Evolutionary conservation across 169 alveolate species (phyloP), one percentile per base, ranked within the genome.

Genomic region (Plasmodium ovale): DNA sequence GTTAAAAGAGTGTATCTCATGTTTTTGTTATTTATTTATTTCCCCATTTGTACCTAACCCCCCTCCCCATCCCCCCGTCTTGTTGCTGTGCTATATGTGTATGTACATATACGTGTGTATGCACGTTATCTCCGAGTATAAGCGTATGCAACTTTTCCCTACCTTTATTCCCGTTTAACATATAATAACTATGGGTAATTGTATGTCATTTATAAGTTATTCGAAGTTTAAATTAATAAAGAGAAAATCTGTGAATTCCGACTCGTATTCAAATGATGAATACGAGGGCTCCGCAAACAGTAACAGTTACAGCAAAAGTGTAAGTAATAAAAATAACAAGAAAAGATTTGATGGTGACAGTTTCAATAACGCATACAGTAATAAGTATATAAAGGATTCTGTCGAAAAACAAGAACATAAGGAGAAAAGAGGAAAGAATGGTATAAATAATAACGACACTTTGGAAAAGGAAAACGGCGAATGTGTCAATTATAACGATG

Each of bases 131-230:
- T n/a, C n/a, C n/a, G n/a, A n/a, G n/a, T n/a, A n/a, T n/a, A n/a
- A n/a, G 53, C 21, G 29, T 72, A 42, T 6, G 29, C 42, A 9
- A 19, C 31, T 3, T 62, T 62, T 62, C 47, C 19, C 2, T 16
- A 14, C 42, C 29, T 27, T 21, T 2, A 9, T n/a, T 14, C 37
- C n/a, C 6, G n/a, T 37, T n/a, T 2, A 29, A 29, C 23, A 69
- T 54, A 25, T 70, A 54, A 58, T 35, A 73, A 59, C 60, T 51
- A 73, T 73, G 87, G 87, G 87, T 33, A 73, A 73, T 64, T 73
- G 87, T 49, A 73, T 73, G 29, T 58, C 87, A 6, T 49, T 73
- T 64, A 56, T 73, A 58, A 56, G 35, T 73, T 37, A 23, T 64
- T 59, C 73, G 14, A 73, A 73, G 59, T 73, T 73, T 19, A 73